Percentiles rank a stretch among this genome's conserved stretches.
Conservation (phyloP, 1,139 yeast species). For the Candida glucosophila region DNA sequence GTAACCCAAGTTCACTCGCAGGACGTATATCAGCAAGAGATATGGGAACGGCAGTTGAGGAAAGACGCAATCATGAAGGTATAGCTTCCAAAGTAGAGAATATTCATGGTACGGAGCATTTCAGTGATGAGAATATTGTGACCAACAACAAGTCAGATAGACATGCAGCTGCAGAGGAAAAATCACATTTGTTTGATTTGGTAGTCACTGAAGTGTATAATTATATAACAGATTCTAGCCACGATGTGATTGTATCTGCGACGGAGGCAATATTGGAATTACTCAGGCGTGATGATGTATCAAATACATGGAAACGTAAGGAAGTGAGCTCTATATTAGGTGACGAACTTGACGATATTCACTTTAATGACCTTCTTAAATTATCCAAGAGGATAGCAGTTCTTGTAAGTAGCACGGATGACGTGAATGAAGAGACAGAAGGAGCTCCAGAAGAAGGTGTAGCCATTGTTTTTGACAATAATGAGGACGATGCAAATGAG, state of each 20-base stretch:
- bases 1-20: slow-evolving; percentile 56
- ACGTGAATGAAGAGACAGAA: slow-evolving; percentile 17
- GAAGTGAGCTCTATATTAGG: slow-evolving; percentile 38
- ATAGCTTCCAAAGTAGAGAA: slow-evolving; percentile 3
- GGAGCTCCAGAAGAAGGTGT: slow-evolving; percentile 12
- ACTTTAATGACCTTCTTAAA: slow-evolving; percentile 45
- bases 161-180: slow-evolving; percentile 10
- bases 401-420: too few relatives aligned
- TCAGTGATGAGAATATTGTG: background rate
- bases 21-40: slow-evolving; percentile 60
- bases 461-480: slow-evolving; percentile 20
- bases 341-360: slow-evolving; percentile 29
- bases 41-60: slow-evolving; percentile 50
- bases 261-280: slow-evolving; percentile 62
- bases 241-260: slow-evolving; percentile 40
- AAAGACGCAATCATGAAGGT: slow-evolving; percentile 4
- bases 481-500: slow-evolving; percentile 18
- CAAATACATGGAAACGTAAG: slow-evolving; percentile 22
- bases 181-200: slow-evolving; percentile 20
- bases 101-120: slow-evolving; percentile 6
- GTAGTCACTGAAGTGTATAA: slow-evolving; percentile 21
- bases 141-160: slow-evolving; percentile 7
- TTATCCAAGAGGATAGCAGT: slow-evolving; percentile 53
- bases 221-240: slow-evolving; percentile 29
- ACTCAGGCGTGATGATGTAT: slow-evolving; percentile 39